Conservation (phyloP, 1,284 basidiomycete species). For the Afroboletus lepidellus region DNA sequence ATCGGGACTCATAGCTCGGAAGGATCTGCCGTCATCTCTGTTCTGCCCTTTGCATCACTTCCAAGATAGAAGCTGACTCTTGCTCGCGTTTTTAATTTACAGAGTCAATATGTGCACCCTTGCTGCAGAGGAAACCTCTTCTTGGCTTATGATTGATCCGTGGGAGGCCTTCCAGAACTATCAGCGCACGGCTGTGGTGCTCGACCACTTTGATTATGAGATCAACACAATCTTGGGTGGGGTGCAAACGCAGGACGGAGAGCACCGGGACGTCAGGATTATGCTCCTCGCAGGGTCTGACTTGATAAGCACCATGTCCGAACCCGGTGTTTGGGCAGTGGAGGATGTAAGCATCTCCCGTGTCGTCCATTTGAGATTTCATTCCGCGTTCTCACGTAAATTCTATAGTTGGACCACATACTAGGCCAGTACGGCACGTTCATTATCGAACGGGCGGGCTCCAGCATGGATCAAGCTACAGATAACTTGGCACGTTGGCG, state of each 20-base stretch:
- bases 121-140: slow-evolving; percentile 77
- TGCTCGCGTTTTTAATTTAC: slow-evolving; percentile 16
- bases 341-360: slow-evolving; percentile 67
- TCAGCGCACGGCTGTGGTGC: slow-evolving; percentile 92
- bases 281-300: slow-evolving; percentile 98
- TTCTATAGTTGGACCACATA: slow-evolving; percentile 85
- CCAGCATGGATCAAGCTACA: slow-evolving; percentile 84
- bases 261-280: slow-evolving; percentile 66
- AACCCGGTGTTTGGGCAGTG: slow-evolving; percentile 98
- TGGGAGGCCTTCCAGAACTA: slow-evolving; percentile 97
- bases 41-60: slow-evolving; percentile 1
- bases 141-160: slow-evolving; percentile 91
- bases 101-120: slow-evolving; percentile 89
- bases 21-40: slow-evolving; percentile 8
- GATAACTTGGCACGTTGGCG: slow-evolving; percentile 77
- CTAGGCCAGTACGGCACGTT: slow-evolving; percentile 92
- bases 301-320: slow-evolving; percentile 96
- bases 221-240: slow-evolving; percentile 83
- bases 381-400: slow-evolving; percentile 19
- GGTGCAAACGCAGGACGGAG: slow-evolving; percentile 61
- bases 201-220: slow-evolving; percentile 94
- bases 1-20: slow-evolving; percentile 7
- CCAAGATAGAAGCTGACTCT: slow-evolving; percentile 18
- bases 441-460: slow-evolving; percentile 94
- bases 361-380: slow-evolving; percentile 5